Evolutionary conservation across 2,329 filamentous ascomycete species (phyloP).

Genomic region (Cercospora zeina): DNA sequence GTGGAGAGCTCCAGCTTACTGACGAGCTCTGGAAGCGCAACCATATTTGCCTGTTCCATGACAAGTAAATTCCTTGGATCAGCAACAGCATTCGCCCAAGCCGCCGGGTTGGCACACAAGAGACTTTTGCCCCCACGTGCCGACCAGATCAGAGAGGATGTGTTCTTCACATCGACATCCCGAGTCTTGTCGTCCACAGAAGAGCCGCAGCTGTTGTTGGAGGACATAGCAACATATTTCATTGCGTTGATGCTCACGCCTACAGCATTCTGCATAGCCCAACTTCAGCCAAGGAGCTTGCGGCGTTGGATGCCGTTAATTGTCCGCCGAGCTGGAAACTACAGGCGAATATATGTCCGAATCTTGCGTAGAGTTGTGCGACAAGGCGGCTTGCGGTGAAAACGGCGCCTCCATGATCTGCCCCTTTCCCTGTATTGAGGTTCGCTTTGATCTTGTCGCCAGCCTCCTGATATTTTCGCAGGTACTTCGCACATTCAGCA

Average conservation of each 20-base stretch:
- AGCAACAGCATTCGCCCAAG: background rate
- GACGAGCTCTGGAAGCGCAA: background rate
- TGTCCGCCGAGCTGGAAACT: slow-evolving; percentile 1
- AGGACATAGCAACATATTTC: background rate
- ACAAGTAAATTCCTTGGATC: background rate
- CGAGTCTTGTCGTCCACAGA: background rate
- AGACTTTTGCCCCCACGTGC: background rate
- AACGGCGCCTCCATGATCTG: background rate
- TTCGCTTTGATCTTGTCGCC: background rate
- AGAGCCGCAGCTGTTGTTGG: background rate
- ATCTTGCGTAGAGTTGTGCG: background rate
- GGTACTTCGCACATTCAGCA: background rate
- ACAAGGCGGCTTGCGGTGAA: background rate
- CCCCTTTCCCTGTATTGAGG: background rate
- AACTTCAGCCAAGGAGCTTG: background rate
- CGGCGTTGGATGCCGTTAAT: slow-evolving; percentile 1
- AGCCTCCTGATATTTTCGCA: background rate
- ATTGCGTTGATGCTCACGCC: background rate
- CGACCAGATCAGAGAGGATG: background rate
- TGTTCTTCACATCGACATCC: background rate
- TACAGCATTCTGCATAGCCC: background rate
- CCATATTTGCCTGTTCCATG: background rate
- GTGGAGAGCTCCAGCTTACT: background rate
- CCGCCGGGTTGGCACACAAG: background rate
- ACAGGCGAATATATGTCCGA: slow-evolving; percentile 3